These are phyloP conservation scores for Candida krabiensis DNA, from an alignment of 805 yeast species.

Conservation along the genomic window DNA sequence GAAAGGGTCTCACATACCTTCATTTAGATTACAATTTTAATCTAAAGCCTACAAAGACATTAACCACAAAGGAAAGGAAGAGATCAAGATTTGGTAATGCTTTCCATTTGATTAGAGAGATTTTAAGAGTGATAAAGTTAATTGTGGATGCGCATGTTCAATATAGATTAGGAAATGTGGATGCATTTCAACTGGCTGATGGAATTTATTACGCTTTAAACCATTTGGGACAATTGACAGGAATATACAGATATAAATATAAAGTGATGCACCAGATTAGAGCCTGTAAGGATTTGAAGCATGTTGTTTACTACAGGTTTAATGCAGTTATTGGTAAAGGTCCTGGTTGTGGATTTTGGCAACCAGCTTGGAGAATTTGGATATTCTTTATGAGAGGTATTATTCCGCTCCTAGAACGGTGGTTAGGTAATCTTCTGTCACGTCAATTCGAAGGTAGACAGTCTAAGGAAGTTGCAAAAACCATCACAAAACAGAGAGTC, in stretches of 20 bases:
- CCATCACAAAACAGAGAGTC: constrained; percentile 91
- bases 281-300: constrained; percentile 93
- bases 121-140: constrained; percentile 77
- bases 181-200: constrained; percentile 93
- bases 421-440: constrained; percentile 89
- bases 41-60: constrained; percentile 91
- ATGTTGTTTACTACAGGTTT: constrained; percentile 82
- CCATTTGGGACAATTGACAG: constrained; percentile 94
- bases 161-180: constrained; percentile 83
- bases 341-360: constrained; percentile 99
- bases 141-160: constrained; percentile 94
- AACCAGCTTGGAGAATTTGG: constrained; percentile 99
- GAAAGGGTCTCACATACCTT: constrained; percentile 85
- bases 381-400: constrained; percentile 86
- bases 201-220: constrained; percentile 87
- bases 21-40: constrained; percentile 96
- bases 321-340: constrained; percentile 91
- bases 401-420: constrained; percentile 86
- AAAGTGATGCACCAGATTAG: constrained; percentile 98
- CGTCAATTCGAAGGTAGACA: constrained; percentile 96
- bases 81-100: constrained; percentile 96
- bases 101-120: constrained; percentile 89
- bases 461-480: constrained; percentile 87
- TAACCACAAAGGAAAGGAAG: constrained; percentile 95
- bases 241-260: constrained; percentile 94